Evolutionary conservation across 305 asterid species (phyloP).

Genomic region (Fraxinus paxiana): DNA sequence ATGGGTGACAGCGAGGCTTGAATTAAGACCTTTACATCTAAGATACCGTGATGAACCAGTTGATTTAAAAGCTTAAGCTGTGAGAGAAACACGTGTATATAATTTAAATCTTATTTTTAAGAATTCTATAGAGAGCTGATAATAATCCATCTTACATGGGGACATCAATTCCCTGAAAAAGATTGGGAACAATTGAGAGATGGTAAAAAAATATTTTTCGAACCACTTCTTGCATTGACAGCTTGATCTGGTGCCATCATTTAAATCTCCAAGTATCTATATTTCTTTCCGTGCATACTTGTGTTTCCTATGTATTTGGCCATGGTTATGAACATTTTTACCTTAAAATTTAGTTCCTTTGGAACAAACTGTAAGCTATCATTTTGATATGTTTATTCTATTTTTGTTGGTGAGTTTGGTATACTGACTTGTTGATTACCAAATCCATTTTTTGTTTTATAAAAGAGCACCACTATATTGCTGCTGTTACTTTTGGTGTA

Average conservation of each 20-base stretch:
- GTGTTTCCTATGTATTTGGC: neutral
- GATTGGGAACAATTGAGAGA: neutral
- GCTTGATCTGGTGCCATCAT: neutral
- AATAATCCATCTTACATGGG: neutral
- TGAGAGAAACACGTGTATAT: neutral
- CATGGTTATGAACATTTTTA: neutral
- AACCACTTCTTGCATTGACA: neutral
- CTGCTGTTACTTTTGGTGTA: constrained; percentile 13
- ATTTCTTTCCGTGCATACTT: neutral
- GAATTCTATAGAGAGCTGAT: neutral
- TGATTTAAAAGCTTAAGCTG: neutral
- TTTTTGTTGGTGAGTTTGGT: neutral
- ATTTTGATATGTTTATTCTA: neutral
- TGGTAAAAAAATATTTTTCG: neutral
- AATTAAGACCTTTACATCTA: neutral
- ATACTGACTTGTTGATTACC: neutral
- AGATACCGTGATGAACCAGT: neutral
- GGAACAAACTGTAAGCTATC: neutral
- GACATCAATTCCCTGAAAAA: neutral
- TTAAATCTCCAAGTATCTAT: neutral
- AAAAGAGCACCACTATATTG: constrained; percentile 9
- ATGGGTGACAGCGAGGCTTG: neutral
- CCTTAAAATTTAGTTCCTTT: neutral
- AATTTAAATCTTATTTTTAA: neutral
- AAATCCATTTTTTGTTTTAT: neutral